Base-by-base conservation (phyloP, 495 filamentous ascomycete species). In the Pyrenopolyporus hunteri region DNA sequence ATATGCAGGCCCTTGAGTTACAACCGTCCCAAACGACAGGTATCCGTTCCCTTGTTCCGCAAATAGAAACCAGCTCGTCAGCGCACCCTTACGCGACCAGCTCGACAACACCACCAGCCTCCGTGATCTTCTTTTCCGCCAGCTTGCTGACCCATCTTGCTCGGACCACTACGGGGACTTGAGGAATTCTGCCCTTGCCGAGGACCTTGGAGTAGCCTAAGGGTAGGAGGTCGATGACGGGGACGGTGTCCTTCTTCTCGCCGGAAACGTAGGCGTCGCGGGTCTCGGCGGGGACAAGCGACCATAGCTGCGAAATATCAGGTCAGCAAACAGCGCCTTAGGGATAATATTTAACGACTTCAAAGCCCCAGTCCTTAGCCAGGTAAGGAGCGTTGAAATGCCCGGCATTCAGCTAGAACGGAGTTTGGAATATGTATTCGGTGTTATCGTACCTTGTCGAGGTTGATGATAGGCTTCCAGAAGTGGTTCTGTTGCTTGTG, bases 91-190 rank as follows among this genome's bases (percentile, higher is more conserved):
- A 97, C 78, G 91, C 91, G 67, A 97, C 91, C 73, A 97, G 79
- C 81, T 97, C 90, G 63, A 94, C 83, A 69, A 95, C 85, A 74
- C 92, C 92, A 76, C 92, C 92, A 74, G 90, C 90, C 72, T 89
- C 92, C 75, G 89, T 93, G 80, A 97, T 96, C 86, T 97, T 97
- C 80, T 85, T 80, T 86, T 97, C 92, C 59, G 92, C 92, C 72
- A 91, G 82, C 74, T 86, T 85, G 81, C 87, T 91, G 78, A 97
- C 86, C 77, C 89, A 95, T 70, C 92, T 79, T 60, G 92, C 92
- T 73, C 89, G 88, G 71, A 97, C 89, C 67, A 97, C 88, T 69
- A 97, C 69, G 48, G 92, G 92, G 66, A 95, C 81, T 66, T 90
- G 79, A 59, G 92, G 92, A 66, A 97, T 79, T 70, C 91, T 83